Conservation (phyloP, 805 yeast species). For the Candida palmyrensis region DNA sequence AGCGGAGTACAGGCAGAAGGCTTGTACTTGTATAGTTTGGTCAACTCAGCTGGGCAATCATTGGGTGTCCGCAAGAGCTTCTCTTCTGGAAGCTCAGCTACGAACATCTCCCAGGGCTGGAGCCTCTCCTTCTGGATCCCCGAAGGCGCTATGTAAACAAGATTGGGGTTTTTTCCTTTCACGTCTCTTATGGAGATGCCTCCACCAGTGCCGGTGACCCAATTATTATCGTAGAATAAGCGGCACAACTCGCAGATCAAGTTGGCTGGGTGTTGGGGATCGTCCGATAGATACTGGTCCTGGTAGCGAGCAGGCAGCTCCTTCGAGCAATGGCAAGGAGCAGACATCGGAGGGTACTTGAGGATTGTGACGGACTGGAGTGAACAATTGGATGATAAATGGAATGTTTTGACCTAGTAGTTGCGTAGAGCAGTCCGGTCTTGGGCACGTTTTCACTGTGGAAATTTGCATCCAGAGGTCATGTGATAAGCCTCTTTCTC, state of each 20-base stretch:
- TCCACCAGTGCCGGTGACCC: slow-evolving; percentile 97
- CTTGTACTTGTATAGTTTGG: slow-evolving; percentile 46
- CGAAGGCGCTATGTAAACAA: slow-evolving; percentile 83
- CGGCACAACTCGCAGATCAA: slow-evolving; percentile 78
- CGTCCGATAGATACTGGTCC: slow-evolving; percentile 33
- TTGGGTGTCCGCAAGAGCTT: slow-evolving; percentile 58
- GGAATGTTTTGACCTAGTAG: no score
- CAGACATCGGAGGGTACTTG: no score
- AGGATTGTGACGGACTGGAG: no score
- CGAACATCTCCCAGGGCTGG: slow-evolving; percentile 77
- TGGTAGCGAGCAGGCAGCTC: slow-evolving; percentile 5
- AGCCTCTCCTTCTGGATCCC: slow-evolving; percentile 93
- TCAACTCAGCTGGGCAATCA: slow-evolving; percentile 31
- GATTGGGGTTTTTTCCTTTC: slow-evolving; percentile 38
- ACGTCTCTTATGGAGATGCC: slow-evolving; percentile 72
- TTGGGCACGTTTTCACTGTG: no score
- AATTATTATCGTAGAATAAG: slow-evolving; percentile 70
- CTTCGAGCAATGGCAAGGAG: slow-evolving; percentile 11
- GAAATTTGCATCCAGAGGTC: no score
- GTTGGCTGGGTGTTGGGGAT: slow-evolving; percentile 73
- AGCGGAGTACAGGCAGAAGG: slow-evolving; percentile 95
- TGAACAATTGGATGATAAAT: no score
- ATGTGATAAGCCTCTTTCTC: no score
- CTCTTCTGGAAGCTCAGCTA: slow-evolving; percentile 51
- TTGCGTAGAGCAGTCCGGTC: no score